Conservation (phyloP, 2,329 filamentous ascomycete genomes). For the Cylindrodendrum hubeiense region DNA sequence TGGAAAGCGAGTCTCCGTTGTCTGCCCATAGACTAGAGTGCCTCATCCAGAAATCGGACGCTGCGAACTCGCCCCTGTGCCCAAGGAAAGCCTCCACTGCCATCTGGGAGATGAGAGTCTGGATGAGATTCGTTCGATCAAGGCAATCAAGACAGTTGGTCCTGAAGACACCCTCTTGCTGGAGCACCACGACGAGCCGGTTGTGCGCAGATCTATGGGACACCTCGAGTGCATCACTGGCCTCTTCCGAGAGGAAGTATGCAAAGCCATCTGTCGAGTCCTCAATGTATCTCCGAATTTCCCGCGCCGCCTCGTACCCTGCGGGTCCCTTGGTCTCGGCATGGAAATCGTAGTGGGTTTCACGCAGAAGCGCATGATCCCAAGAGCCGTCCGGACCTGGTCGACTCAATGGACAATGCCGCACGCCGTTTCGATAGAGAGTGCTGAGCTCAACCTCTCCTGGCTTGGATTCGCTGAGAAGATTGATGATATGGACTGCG, state of each 20-base stretch:
- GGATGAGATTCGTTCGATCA: conserved; percentile 94
- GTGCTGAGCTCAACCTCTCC: conserved; percentile 87
- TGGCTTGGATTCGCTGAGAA: conserved; percentile 90
- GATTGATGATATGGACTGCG: conserved; percentile 90
- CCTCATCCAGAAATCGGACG: conserved; percentile 88
- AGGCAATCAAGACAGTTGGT: conserved; percentile 97
- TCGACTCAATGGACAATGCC: conserved; percentile 77
- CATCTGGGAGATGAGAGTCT: conserved; percentile 96
- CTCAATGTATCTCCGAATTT: conserved; percentile 84
- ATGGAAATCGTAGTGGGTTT: conserved; percentile 96
- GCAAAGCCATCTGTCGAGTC: conserved; percentile 87
- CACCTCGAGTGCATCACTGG: conserved; percentile 64
- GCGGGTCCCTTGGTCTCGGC: conserved; percentile 88
- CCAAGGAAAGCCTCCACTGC: conserved; percentile 86
- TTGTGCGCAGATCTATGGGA: conserved; percentile 51
- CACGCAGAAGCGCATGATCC: conserved; percentile 81
- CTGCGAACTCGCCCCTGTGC: conserved; percentile 77
- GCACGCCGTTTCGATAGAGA: conserved; percentile 83
- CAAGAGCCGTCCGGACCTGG: conserved; percentile 64
- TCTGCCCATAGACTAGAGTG: conserved; percentile 97
- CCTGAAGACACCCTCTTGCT: conserved; percentile 95
- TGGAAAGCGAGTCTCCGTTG: conserved; percentile 93
- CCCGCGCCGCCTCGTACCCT: conserved; percentile 91
- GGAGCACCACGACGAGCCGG: conserved; percentile 77
- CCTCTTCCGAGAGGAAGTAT: conserved; percentile 88